Evolutionary conservation across 176 grass and related monocot genomes (phyloP).

Genomic region (Hyparrhenia diplandra): DNA sequence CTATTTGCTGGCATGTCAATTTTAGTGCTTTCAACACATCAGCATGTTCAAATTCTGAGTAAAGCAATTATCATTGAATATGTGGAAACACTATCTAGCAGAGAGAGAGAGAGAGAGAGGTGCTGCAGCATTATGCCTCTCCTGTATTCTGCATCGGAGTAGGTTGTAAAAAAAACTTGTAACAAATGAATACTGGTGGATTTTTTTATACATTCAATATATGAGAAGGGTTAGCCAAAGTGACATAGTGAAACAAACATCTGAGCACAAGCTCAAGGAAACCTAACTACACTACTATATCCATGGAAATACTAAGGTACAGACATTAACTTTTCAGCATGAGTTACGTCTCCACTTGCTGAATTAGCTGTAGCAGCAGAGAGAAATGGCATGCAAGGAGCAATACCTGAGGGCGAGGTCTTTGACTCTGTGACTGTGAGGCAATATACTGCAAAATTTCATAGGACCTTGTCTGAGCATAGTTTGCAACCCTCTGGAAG

Average conservation of each 20-base stretch:
- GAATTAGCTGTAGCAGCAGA: slow-evolving; percentile 7
- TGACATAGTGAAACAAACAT: slow-evolving; percentile 11
- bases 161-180: not conserved
- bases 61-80: not conserved
- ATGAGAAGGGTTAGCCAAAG: not conserved
- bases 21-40: not conserved
- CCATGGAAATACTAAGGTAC: not conserved
- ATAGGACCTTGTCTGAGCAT: slow-evolving; percentile 72
- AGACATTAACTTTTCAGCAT: not conserved
- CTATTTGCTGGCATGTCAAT: not conserved
- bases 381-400: not conserved
- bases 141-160: not conserved
- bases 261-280: not conserved
- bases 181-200: not conserved
- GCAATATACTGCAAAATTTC: slow-evolving; percentile 81
- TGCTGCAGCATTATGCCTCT: not conserved
- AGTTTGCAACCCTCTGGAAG: slow-evolving; percentile 58
- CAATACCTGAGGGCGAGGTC: slow-evolving; percentile 37
- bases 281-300: not conserved
- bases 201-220: not conserved
- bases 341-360: not conserved
- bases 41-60: not conserved
- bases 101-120: too few species aligned
- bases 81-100: not conserved
- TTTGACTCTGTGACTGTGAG: slow-evolving; percentile 43